These are phyloP conservation scores for Neurospora sp. DNA, from an alignment of 495 filamentous ascomycete species.

Conservation along the genomic window DNA sequence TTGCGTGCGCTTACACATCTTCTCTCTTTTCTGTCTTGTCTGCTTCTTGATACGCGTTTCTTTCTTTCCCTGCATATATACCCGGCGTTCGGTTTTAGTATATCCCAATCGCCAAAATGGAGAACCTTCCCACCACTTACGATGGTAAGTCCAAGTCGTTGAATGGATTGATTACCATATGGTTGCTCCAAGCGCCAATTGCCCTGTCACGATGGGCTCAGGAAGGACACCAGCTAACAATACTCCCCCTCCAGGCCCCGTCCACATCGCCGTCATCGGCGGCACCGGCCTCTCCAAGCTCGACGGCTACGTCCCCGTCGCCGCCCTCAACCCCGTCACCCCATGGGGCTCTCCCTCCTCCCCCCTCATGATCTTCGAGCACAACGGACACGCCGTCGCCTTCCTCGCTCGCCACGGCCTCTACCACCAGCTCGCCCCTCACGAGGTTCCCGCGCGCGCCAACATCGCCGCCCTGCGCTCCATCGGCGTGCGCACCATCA, in stretches of 20 bases:
- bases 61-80: background rate
- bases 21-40: background rate
- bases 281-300: conserved; percentile 76
- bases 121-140: conserved; percentile 4
- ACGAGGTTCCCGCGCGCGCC: conserved; percentile 82
- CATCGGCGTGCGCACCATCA: conserved; percentile 78
- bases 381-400: conserved; percentile 70
- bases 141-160: background rate
- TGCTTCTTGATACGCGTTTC: background rate
- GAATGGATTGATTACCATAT: background rate
- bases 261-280: conserved; percentile 92
- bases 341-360: conserved; percentile 93
- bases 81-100: background rate
- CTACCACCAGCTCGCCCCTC: conserved; percentile 81
- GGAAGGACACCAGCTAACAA: background rate
- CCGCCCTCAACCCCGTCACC: conserved; percentile 57
- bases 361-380: conserved; percentile 81
- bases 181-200: background rate
- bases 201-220: background rate
- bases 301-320: conserved; percentile 69
- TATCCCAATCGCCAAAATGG: background rate
- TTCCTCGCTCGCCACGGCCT: conserved; percentile 88
- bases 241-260: conserved; percentile 44
- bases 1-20: background rate
- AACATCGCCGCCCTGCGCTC: conserved; percentile 91